Percentiles rank a stretch among this genome's conserved stretches.
Conservation (phyloP, 2,329 filamentous ascomycete genomes). For the Claviceps lovelessii region DNA sequence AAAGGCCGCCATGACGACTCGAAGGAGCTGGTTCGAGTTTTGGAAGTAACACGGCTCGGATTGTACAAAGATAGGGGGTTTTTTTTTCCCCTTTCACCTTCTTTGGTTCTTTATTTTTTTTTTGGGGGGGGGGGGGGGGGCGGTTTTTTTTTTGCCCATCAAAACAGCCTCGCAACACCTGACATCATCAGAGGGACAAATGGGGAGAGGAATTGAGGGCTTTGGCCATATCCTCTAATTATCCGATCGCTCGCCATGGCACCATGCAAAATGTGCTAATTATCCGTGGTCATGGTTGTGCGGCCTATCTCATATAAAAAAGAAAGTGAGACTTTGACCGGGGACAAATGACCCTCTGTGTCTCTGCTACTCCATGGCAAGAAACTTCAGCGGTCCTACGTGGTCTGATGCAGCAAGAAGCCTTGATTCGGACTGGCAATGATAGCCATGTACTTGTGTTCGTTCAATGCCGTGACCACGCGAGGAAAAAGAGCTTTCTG, state of each 20-base stretch:
- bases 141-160: background rate
- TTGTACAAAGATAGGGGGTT: no score
- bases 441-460: background rate
- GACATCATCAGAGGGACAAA: background rate
- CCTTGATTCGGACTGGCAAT: no score
- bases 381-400: background rate
- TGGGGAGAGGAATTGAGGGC: background rate
- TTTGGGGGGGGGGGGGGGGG: no score
- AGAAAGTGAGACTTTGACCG: background rate
- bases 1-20: slow-evolving; percentile 26
- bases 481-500: background rate
- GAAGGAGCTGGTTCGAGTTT: slow-evolving; percentile 15
- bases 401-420: background rate
- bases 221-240: background rate
- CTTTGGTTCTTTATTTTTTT: background rate
- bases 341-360: background rate
- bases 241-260: background rate
- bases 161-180: background rate
- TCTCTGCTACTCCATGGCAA: background rate
- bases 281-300: background rate
- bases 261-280: background rate
- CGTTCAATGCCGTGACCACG: background rate
- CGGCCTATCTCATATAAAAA: background rate
- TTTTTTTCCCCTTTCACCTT: background rate
- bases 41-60: slow-evolving; percentile 3